A percentile compares a stretch with the other conserved stretches of the same genome.
Conservation (phyloP, 768 basidiomycete species). For the Leucosporidium creatinivorum region DNA sequence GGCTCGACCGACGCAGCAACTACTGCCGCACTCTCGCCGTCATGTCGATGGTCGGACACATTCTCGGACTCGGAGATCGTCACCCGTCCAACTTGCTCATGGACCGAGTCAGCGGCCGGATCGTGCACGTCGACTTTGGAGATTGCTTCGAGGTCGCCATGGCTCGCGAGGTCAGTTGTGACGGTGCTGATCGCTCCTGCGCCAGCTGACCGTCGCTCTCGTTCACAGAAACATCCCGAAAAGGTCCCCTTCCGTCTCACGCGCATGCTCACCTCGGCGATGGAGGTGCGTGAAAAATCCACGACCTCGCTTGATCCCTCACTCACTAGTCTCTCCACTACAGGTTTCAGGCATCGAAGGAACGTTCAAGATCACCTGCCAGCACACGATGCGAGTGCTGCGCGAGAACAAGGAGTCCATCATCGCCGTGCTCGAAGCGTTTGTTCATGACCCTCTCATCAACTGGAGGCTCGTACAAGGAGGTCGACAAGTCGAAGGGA, state of each 20-base stretch:
- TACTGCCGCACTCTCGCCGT: constrained; percentile 93
- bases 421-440: constrained; percentile 97
- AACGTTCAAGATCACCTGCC: constrained; percentile 84
- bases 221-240: constrained; percentile 76
- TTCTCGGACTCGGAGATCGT: constrained; percentile 92
- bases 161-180: constrained; percentile 32
- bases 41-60: constrained; percentile 98
- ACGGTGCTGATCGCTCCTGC: not conserved
- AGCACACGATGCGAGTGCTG: constrained; percentile 75
- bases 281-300: constrained; percentile 67
- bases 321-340: not conserved
- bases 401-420: constrained; percentile 97
- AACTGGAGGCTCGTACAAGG: constrained; percentile 50
- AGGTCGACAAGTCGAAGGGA: constrained; percentile 24
- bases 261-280: constrained; percentile 95
- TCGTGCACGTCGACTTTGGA: constrained; percentile 95
- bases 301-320: not conserved
- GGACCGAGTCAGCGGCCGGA: constrained; percentile 82
- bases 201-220: not conserved
- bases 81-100: constrained; percentile 93
- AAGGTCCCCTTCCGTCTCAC: constrained; percentile 97
- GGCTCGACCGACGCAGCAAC: constrained; percentile 91
- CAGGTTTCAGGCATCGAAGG: constrained; percentile 97
- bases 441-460: constrained; percentile 96
- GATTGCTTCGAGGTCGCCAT: constrained; percentile 61